Base-by-base conservation (phyloP, 495 filamentous ascomycete genomes). In the Eremomyces bilateralis region DNA sequence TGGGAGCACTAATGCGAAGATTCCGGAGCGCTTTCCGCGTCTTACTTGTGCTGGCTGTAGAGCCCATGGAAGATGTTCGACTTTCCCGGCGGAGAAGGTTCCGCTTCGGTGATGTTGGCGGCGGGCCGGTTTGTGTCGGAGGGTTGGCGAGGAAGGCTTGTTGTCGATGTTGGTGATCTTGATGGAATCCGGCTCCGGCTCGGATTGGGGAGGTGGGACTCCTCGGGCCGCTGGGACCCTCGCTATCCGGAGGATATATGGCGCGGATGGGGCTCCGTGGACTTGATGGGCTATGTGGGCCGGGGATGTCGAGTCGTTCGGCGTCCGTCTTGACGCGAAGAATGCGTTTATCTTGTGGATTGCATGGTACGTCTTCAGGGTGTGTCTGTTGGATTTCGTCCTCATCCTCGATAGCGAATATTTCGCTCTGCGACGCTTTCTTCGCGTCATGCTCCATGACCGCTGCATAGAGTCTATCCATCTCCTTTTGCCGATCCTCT, bases 381-480 rank as follows among this genome's bases (percentile, higher is more conserved):
- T 30, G 35, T 15, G 6, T 10, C 13, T 17, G 15, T 24, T 18
- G 13, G 8, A 8, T 13, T 13, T 27, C 24, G 6, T 27, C 24
- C 24, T 27, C 24, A 8, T 6, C 8, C 8, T 27, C 24, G 8
- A 27, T 13, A 6, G 24, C 24, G 13, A 13, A 8, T 6, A 27
- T 13, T 6, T 27, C 24, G 6, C 8, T 27, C 24, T 6, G 6
- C 8, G 24, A 27, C 15, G 28, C 24, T 54, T 78, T 76, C 32
- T 69, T 67, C 24, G 69, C 73, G 53, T 90, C 80, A 34, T 85
- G 76, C 54, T 79, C 80, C 77, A 91, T 76, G 40, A 92, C 83
- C 29, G 82, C 75, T 33, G 71, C 79, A 50, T 94, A 94, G 45
- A 94, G 69, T 51, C 79, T 72, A 49, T 88, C 81, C 57, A 94